phyloP scores from a whole-genome alignment of 1,284 basidiomycete species.

The Ceratobasidium sp. region DNA sequence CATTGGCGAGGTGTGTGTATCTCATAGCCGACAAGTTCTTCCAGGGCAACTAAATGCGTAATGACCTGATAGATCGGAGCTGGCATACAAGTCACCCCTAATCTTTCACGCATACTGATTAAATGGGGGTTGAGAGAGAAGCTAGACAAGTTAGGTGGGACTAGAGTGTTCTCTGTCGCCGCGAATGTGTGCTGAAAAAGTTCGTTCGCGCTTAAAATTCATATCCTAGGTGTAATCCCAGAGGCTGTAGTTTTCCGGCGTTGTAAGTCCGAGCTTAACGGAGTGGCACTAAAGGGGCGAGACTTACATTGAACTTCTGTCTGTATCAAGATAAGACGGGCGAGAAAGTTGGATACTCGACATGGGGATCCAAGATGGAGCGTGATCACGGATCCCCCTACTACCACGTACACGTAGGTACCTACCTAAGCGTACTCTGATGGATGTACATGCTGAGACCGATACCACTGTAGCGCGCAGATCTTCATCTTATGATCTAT shows the following conservation, averaged over 20 bases:
- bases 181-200: not conserved
- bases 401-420: conserved; percentile 64
- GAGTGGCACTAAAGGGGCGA: not conserved
- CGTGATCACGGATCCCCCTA: conserved; percentile 66
- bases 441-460: not conserved
- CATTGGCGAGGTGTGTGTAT: conserved; percentile 59
- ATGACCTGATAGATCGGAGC: conserved; percentile 59
- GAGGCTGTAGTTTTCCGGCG: conserved; percentile 63
- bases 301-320: not conserved
- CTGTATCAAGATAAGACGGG: conserved; percentile 58
- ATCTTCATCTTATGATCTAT: conserved; percentile 68
- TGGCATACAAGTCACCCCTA: conserved; percentile 68
- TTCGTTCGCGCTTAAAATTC: not conserved
- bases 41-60: not conserved
- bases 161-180: not conserved
- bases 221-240: conserved; percentile 59
- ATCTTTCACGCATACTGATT: conserved; percentile 66
- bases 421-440: not conserved
- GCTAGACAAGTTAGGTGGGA: conserved; percentile 58
- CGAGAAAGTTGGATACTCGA: conserved; percentile 64
- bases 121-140: conserved; percentile 67
- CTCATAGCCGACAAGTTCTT: not conserved
- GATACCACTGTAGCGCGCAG: conserved; percentile 62
- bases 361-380: conserved; percentile 62
- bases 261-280: conserved; percentile 58